Percentiles rank a stretch among this genome's conserved stretches.
Evolutionary conservation across 1,139 yeast species (phyloP).

Genomic region (Suhomyces coccinellae): DNA sequence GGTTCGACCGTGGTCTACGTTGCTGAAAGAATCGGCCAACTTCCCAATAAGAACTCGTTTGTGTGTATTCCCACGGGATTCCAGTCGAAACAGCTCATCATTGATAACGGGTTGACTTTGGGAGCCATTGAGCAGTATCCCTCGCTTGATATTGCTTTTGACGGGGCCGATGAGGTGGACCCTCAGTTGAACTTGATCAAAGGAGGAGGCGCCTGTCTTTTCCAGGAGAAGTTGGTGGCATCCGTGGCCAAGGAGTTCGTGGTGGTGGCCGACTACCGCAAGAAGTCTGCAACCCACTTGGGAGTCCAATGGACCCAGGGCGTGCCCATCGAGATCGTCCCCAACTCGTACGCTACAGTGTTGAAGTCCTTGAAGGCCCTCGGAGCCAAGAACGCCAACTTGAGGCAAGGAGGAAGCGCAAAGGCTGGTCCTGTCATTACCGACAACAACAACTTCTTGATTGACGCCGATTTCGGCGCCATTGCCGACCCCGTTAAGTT

Average conservation of each 20-base stretch:
- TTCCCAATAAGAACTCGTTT: conserved; percentile 54
- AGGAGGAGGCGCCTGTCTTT: conserved; percentile 98
- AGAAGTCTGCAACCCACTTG: conserved; percentile 61
- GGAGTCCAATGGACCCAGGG: conserved; percentile 89
- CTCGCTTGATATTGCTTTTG: conserved; percentile 86
- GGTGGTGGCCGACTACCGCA: conserved; percentile 91
- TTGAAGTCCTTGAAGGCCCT: conserved; percentile 56
- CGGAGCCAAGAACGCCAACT: conserved; percentile 65
- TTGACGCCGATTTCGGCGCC: conserved; percentile 91
- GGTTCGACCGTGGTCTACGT: conserved; percentile 96
- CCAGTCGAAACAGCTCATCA: conserved; percentile 85
- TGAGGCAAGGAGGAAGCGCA: conserved; percentile 86
- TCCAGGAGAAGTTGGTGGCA: conserved; percentile 95
- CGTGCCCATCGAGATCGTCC: conserved; percentile 94
- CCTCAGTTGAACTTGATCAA: conserved; percentile 77
- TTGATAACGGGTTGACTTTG: conserved; percentile 74
- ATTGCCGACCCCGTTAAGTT: conserved; percentile 60
- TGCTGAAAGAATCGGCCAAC: conserved; percentile 88
- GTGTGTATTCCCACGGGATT: conserved; percentile 95
- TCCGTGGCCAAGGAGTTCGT: conserved; percentile 73
- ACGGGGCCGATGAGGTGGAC: conserved; percentile 98
- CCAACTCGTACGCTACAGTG: conserved; percentile 81
- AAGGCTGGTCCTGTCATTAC: conserved; percentile 99
- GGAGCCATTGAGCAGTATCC: conserved; percentile 84
- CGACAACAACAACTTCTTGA: conserved; percentile 89